Conservation (phyloP, 345 rosid species). For the Eutrema heterophyllum region DNA sequence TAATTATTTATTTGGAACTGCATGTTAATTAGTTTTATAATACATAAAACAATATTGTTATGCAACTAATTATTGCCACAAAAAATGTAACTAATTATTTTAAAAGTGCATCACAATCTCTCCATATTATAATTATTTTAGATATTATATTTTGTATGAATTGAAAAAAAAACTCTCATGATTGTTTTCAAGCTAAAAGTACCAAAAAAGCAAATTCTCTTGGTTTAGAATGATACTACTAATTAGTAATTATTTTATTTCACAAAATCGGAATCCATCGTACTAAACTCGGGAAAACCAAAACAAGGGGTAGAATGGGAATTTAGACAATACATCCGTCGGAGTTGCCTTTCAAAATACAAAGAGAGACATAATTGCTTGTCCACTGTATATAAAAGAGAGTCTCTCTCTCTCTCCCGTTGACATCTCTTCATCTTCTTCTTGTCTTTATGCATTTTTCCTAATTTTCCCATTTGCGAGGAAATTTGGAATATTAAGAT, state of each 20-base stretch:
- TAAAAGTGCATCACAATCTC: neutral
- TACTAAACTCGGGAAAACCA: neutral
- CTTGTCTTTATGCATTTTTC: neutral
- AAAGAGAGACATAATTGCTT: neutral
- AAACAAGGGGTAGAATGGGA: neutral
- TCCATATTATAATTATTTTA: neutral
- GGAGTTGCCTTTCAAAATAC: neutral
- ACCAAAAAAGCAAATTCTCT: neutral
- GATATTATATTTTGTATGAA: neutral
- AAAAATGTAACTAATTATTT: too few species aligned
- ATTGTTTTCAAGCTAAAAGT: neutral
- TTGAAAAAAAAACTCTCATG: neutral
- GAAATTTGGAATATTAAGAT: neutral
- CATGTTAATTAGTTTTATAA: too few species aligned
- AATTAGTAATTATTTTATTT: too few species aligned
- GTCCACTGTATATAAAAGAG: neutral
- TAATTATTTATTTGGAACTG: too few species aligned
- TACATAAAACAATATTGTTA: too few species aligned
- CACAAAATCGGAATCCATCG: neutral
- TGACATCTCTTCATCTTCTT: slow-evolving; percentile 9
- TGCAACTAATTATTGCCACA: too few species aligned
- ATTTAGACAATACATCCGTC: neutral
- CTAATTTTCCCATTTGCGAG: neutral
- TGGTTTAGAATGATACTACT: neutral
- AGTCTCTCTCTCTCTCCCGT: neutral